Evolutionary conservation across 2,329 filamentous ascomycete genomes (phyloP), one percentile per base, ranked within the genome.

Genomic region (Fusarium dlaminii): DNA sequence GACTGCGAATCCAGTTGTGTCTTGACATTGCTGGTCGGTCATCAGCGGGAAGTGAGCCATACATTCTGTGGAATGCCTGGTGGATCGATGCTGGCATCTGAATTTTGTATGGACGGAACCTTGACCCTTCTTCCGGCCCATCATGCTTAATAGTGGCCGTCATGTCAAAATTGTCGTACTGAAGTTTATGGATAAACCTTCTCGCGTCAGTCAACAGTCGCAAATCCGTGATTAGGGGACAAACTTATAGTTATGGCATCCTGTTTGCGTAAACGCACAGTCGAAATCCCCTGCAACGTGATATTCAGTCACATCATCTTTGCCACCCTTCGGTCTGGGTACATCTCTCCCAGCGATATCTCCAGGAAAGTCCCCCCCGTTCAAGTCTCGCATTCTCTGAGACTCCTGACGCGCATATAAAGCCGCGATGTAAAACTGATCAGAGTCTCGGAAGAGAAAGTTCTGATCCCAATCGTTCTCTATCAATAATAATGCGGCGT

Each of bases 211-310:
- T 7, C 15, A 6, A 29, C 6, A n/a, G 11, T 15, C 30, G 14
- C 3, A 18, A 20, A 58, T 80, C 48, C 27, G 13, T 3, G 10
- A 7, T 11, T 15, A 4, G 9, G 27, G 14, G 4, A 89, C 82
- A 61, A 88, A 86, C 45, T 78, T 80, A 70, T 89, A 87, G 8
- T 80, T 76, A 5, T 87, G 77, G 13, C 87, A 86, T 73, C 88
- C 87, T 43, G 84, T 81, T 12, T 72, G 73, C 72, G 89, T 87
- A 73, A 88, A 89, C 51, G 86, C 83, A 15, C 67, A 72, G 14
- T 77, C 74, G 15, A 71, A 66, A 32, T 76, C 75, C 17, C 74
- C 71, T 1, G 68, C 37, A 20, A 76, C 55, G 27, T 75, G 71
- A 46, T 59, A 73, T 46, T 77, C 73, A 4, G 73, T 75, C 14